phyloP scores from a whole-genome alignment of 2,329 filamentous ascomycete species.

The Arthrobotrys musiformis region DNA sequence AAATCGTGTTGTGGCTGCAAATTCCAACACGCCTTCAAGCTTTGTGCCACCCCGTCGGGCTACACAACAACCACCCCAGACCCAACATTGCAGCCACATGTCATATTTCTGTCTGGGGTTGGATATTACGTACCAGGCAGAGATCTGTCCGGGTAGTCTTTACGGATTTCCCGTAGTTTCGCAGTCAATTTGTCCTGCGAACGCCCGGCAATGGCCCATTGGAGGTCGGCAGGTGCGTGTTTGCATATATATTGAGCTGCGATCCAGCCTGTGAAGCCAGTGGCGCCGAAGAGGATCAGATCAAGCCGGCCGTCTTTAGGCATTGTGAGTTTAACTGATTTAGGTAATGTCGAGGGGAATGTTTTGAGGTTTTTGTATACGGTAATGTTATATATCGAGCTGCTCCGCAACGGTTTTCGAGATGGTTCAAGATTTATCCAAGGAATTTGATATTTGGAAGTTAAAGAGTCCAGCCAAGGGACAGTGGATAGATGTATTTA shows the following conservation, averaged over 20 bases:
- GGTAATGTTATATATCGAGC: background rate
- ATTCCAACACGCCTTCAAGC: conserved; percentile 12
- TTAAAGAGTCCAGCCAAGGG: background rate
- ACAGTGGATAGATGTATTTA: background rate
- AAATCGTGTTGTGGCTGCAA: conserved; percentile 8
- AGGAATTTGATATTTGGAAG: background rate
- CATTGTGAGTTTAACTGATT: conserved; percentile 27
- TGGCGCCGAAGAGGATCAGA: conserved; percentile 74
- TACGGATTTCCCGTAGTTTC: conserved; percentile 74
- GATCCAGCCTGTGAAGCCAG: conserved; percentile 84
- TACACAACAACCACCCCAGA: conserved; percentile 27
- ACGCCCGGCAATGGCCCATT: conserved; percentile 88
- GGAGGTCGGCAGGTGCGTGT: conserved; percentile 77
- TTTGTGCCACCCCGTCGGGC: background rate
- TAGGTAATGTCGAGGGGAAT: background rate
- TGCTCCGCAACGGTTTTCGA: too few relatives aligned
- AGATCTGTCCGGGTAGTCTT: conserved; percentile 74
- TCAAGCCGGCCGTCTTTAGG: conserved; percentile 62
- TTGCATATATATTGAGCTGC: conserved; percentile 79
- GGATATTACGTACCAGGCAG: conserved; percentile 71
- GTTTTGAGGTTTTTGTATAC: background rate
- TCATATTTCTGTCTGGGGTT: conserved; percentile 16
- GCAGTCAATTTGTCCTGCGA: conserved; percentile 78
- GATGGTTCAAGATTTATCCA: background rate
- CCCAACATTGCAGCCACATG: background rate